Conservation (phyloP, 192 early-diverging fungal genomes). For the Backusella parvicylindrica region DNA sequence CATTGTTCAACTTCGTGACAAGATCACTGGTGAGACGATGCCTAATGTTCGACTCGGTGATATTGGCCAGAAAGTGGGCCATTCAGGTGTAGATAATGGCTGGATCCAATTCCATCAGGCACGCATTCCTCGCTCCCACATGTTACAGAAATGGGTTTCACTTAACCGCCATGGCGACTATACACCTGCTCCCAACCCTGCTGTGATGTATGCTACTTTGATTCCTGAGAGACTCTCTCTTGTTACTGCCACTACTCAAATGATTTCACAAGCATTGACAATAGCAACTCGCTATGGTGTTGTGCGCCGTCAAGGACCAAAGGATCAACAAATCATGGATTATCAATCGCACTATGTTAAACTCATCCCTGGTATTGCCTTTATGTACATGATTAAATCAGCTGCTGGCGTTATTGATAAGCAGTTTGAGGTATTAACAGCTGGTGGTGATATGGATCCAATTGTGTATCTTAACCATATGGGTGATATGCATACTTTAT, state of each 20-base stretch:
- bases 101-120: conserved; percentile 61
- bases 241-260: conserved; percentile 33
- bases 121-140: conserved; percentile 51
- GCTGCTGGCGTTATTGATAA: background rate
- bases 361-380: conserved; percentile 52
- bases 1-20: conserved; percentile 59
- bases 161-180: conserved; percentile 50
- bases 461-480: conserved; percentile 43
- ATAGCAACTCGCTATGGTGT: conserved; percentile 61
- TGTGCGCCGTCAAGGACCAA: conserved; percentile 55
- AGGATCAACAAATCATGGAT: conserved; percentile 64
- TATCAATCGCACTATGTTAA: conserved; percentile 60
- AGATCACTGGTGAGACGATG: conserved; percentile 42
- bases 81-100: conserved; percentile 63
- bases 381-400: conserved; percentile 42
- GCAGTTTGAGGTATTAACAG: conserved; percentile 31
- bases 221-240: conserved; percentile 64
- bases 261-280: conserved; percentile 49
- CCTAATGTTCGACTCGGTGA: conserved; percentile 59
- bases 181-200: conserved; percentile 50
- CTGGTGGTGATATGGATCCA: conserved; percentile 46
- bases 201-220: conserved; percentile 54
- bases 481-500: conserved; percentile 53
- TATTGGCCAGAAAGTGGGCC: conserved; percentile 58
- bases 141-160: conserved; percentile 56